Conservation (phyloP, 1,284 basidiomycete species). For the Fomitopsis pinicola region DNA sequence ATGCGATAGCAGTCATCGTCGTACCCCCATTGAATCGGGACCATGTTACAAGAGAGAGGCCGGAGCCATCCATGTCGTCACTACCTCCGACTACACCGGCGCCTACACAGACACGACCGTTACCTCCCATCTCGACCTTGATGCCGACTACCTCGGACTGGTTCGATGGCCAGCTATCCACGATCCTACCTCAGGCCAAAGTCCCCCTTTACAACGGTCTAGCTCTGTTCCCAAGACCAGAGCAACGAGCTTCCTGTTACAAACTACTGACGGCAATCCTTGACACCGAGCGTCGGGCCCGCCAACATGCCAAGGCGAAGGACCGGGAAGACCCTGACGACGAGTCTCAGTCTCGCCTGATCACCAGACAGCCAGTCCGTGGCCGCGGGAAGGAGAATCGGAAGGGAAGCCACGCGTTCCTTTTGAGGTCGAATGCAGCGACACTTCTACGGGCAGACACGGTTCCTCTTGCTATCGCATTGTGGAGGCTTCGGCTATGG, state of each 20-base stretch:
- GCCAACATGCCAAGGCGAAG: conserved; percentile 12
- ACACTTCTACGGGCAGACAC: conserved; percentile 52
- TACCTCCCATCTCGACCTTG: conserved; percentile 37
- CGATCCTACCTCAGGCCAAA: conserved; percentile 35
- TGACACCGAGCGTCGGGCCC: conserved; percentile 38
- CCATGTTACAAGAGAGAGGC: conserved; percentile 41
- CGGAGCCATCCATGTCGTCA: conserved; percentile 36
- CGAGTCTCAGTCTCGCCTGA: not conserved
- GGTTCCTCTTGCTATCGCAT: conserved; percentile 57
- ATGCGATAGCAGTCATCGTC: conserved; percentile 61
- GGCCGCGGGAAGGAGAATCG: conserved; percentile 21
- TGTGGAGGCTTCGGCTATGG: conserved; percentile 76
- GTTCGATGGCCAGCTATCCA: conserved; percentile 12
- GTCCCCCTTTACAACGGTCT: conserved; percentile 66
- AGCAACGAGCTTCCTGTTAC: conserved; percentile 52
- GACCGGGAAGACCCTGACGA: not conserved
- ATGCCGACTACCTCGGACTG: conserved; percentile 20
- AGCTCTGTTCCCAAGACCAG: conserved; percentile 52
- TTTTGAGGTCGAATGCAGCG: conserved; percentile 50
- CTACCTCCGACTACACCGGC: conserved; percentile 30
- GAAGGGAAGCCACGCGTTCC: conserved; percentile 63
- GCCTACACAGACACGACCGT: not conserved
- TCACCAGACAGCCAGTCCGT: conserved; percentile 8
- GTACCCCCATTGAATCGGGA: conserved; percentile 65
- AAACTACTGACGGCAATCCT: conserved; percentile 29